Evolutionary conservation across 768 basidiomycete genomes (phyloP).

Genomic region (Trametes cinnabarina): DNA sequence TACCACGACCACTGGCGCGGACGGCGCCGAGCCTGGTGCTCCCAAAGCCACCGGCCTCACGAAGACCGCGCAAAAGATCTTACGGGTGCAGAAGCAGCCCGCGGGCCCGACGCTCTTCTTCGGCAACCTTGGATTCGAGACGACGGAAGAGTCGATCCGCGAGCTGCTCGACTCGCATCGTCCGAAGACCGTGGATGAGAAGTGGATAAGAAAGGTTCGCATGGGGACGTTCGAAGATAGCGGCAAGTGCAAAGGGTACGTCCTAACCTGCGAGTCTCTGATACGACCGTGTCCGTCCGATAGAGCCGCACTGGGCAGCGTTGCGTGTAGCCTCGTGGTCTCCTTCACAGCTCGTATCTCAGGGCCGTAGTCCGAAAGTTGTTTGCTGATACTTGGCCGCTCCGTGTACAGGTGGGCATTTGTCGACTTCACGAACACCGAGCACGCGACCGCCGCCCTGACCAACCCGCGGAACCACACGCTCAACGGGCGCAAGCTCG

Average conservation of each 20-base stretch:
- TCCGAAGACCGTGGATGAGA: constrained; percentile 30
- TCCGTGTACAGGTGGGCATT: constrained; percentile 75
- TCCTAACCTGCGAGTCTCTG: constrained; percentile 4
- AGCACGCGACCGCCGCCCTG: constrained; percentile 79
- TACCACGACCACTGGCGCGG: constrained; percentile 35
- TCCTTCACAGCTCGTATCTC: too few species aligned
- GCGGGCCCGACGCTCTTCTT: constrained; percentile 86
- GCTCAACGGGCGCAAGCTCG: constrained; percentile 79
- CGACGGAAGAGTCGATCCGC: constrained; percentile 74
- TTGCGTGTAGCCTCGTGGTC: neutral
- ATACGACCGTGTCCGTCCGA: neutral
- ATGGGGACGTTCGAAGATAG: constrained; percentile 97
- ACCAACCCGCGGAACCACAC: constrained; percentile 82
- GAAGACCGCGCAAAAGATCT: constrained; percentile 75
- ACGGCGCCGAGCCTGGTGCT: constrained; percentile 15
- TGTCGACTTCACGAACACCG: constrained; percentile 79
- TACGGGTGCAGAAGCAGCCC: constrained; percentile 75
- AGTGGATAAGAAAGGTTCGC: constrained; percentile 77
- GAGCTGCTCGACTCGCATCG: constrained; percentile 73
- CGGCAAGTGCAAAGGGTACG: constrained; percentile 92
- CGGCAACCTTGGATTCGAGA: constrained; percentile 90
- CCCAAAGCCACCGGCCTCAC: constrained; percentile 36
- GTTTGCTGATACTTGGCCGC: neutral
- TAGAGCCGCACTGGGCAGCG: neutral
- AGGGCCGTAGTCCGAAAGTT: neutral